Evolutionary conservation across 2,329 filamentous ascomycete species (phyloP).

Genomic region (Fusarium palustre): DNA sequence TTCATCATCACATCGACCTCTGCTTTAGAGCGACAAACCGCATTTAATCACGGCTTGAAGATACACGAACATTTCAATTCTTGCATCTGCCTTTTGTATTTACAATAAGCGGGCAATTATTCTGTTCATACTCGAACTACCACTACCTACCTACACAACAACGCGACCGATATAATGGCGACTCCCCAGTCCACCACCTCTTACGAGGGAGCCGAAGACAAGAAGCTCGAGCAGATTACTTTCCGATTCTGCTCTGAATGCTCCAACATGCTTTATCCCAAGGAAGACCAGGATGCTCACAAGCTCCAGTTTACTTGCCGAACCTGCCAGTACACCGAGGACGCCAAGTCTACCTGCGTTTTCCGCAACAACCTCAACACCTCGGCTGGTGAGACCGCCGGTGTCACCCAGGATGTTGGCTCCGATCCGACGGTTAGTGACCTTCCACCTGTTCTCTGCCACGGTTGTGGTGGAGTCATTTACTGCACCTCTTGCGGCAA

Average conservation of each 20-base stretch:
- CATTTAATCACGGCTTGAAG: slow-evolving; percentile 18
- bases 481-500: slow-evolving; percentile 56
- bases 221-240: slow-evolving; percentile 81
- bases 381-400: slow-evolving; percentile 92
- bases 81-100: slow-evolving; percentile 13
- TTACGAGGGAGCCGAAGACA: slow-evolving; percentile 58
- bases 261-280: slow-evolving; percentile 97
- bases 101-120: slow-evolving; percentile 16
- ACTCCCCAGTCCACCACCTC: slow-evolving; percentile 65
- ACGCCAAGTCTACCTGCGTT: slow-evolving; percentile 88
- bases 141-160: slow-evolving; percentile 12
- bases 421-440: slow-evolving; percentile 98
- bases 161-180: slow-evolving; percentile 60
- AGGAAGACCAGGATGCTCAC: slow-evolving; percentile 87
- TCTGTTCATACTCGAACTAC: slow-evolving; percentile 11
- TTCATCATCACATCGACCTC: slow-evolving; percentile 25
- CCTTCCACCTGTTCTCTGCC: slow-evolving; percentile 58
- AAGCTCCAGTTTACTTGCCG: slow-evolving; percentile 95
- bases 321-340: slow-evolving; percentile 91
- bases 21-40: slow-evolving; percentile 18
- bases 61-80: slow-evolving; percentile 29
- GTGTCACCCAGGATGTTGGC: slow-evolving; percentile 96
- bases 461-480: slow-evolving; percentile 60
- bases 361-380: slow-evolving; percentile 95
- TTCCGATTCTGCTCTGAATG: slow-evolving; percentile 99